Base-by-base conservation (phyloP, 2,329 filamentous ascomycete species). In the Monilinia fructigena region DNA sequence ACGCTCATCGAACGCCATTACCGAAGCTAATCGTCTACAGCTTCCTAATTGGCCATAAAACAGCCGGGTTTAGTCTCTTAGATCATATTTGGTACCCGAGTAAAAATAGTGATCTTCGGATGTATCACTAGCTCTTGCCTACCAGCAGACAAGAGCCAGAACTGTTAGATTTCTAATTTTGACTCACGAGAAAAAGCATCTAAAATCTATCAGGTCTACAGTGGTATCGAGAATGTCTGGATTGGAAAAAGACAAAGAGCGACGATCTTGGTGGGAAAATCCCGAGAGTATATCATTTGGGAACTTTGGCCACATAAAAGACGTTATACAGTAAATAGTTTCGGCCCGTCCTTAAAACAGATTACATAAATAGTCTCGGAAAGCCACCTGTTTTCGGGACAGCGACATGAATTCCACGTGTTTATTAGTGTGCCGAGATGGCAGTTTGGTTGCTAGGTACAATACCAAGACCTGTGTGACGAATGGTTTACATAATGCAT, bases 341-440 rank as follows among this genome's bases (percentile, higher is more conserved):
- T n/a, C 56, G 56, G 56, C 11, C 18, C 56, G 56, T 47, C 40
- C 20, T 16, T 16, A n/a, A n/a, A 11, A n/a, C 20, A 26, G 12
- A 59, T 59, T 59, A 59, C 55, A 59, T 59, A 59, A 59, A 23
- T 59, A 45, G 42, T 48, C 56, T 59, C 42, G 56, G 26, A 48
- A 35, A 2, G 26, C 5, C 56, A 59, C 35, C 20, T 59, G 28
- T 35, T 59, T 59, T 31, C 20, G 42, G 26, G 18, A 48, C 20
- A 23, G 56, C 18, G 12, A n/a, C 42, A 31, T 35, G 3, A 48
- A 7, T 59, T 48, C 42, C 56, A 59, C 56, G 42, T 59, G 42
- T 35, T 12, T 18, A 18, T 35, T 23, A 11, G 18, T n/a, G 18
- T 59, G 28, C 56, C 55, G 40, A 47, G 16, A 20, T 59, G 55